A percentile compares a stretch with the other conserved stretches of the same genome.
Conservation (phyloP, 2,329 filamentous ascomycete genomes). For the Dothidotthia symphoricarpi region DNA sequence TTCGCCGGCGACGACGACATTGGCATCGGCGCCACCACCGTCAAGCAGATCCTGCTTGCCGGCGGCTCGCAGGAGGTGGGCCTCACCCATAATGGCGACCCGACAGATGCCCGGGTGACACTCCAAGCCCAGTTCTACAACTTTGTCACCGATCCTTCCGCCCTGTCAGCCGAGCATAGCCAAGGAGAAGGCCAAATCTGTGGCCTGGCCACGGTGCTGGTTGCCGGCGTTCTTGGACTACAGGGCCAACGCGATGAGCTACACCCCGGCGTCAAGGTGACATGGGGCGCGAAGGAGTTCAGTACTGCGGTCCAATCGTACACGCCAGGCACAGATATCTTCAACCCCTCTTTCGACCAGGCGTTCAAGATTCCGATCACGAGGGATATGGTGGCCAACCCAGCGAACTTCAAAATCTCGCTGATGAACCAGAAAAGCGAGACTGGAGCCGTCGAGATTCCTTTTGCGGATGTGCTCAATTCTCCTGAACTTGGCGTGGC, state of each 20-base stretch:
- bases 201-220: constrained; percentile 47
- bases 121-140: constrained; percentile 46
- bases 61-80: constrained; percentile 46
- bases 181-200: constrained; percentile 32
- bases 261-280: constrained; percentile 48
- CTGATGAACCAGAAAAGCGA: constrained; percentile 31
- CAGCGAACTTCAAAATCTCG: constrained; percentile 24
- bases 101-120: constrained; percentile 38
- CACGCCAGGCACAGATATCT: constrained; percentile 49
- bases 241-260: constrained; percentile 46
- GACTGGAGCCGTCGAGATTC: constrained; percentile 25
- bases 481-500: constrained; percentile 22
- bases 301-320: constrained; percentile 46
- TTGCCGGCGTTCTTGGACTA: constrained; percentile 47
- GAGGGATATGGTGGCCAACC: constrained; percentile 26
- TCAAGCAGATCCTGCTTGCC: constrained; percentile 45
- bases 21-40: constrained; percentile 43
- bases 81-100: constrained; percentile 42
- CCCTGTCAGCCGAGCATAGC: constrained; percentile 31
- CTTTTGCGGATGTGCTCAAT: constrained; percentile 26
- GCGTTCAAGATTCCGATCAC: constrained; percentile 48
- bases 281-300: constrained; percentile 46
- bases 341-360: constrained; percentile 51
- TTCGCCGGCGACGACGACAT: constrained; percentile 47
- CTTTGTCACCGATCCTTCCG: constrained; percentile 40